phyloP scores from a whole-genome alignment of 192 early-diverging fungal species.

The Coemansia sp. region DNA sequence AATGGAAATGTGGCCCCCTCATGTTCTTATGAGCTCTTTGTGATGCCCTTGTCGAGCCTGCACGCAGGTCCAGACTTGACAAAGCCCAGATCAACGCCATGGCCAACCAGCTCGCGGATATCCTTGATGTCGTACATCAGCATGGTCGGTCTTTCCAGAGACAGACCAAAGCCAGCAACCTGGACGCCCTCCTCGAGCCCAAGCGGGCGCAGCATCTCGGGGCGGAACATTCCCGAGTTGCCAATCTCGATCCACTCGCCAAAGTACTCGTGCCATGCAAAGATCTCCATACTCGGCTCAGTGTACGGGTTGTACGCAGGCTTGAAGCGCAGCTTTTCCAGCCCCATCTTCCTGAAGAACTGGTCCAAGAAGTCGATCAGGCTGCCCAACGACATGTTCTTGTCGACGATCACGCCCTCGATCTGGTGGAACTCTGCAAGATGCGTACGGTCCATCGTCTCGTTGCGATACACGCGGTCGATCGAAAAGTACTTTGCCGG shows the following conservation, averaged over 20 bases:
- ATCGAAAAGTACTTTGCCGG: constrained; percentile 99
- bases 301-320: constrained; percentile 99
- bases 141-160: constrained; percentile 97
- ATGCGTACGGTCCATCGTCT: constrained; percentile 96
- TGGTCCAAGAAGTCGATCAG: constrained; percentile 94
- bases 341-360: constrained; percentile 98
- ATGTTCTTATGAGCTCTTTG: neutral
- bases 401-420: constrained; percentile 97
- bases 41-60: constrained; percentile 79
- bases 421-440: constrained; percentile 99
- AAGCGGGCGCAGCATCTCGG: constrained; percentile 95
- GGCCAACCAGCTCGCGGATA: constrained; percentile 93
- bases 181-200: constrained; percentile 92
- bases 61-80: constrained; percentile 87
- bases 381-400: constrained; percentile 90
- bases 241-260: constrained; percentile 94
- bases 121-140: constrained; percentile 94
- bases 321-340: constrained; percentile 94
- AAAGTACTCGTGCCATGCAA: constrained; percentile 90
- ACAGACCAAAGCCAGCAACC: constrained; percentile 98
- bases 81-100: constrained; percentile 90
- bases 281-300: constrained; percentile 99
- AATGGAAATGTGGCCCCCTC: neutral
- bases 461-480: constrained; percentile 98
- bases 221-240: constrained; percentile 99